Base-by-base conservation (phyloP, 2,329 filamentous ascomycete genomes). In the Penicillium sp. region DNA sequence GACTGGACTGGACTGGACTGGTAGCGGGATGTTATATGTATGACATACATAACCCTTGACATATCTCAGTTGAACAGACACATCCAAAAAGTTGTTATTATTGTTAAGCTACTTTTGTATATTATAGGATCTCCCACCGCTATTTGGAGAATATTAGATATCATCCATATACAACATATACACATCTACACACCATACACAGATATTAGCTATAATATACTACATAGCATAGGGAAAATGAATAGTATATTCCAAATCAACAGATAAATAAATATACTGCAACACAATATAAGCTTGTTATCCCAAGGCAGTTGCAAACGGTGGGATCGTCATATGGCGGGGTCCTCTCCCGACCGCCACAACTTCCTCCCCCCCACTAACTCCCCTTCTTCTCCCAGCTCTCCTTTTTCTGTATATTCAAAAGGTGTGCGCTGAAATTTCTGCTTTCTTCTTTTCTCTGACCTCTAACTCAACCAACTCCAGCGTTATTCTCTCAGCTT, bases 321-420 rank as follows among this genome's bases (percentile, higher is more conserved):
- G 56, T 58, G n/a, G 51, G 55, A 57, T 57, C 55, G 55, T 57
- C 55, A 57, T 57, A 47, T 57, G 55, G 55, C 50, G 55, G 55
- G 55, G 55, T 57, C 55, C 43, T 57, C 50, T 54, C 55, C 55
- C 55, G 55, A 57, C 55, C 55, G 55, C 55, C 55, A 57, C 54
- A 38, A 57, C 50, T 25, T 25, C 21, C 21, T 37, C 19, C 42
- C 55, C 48, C 54, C 55, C 55, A 54, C 55, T 37, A 56, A 23
- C 46, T 42, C 37, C 56, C 48, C 41, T 46, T 52, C 35, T 52
- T 45, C 42, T 43, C 40, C 42, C 45, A 54, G 55, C 50, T 54
- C 55, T 56, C 54, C 47, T 40, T 56, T 55, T 50, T 50, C 50
- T 54, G 55, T 57, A 57, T 42, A 57, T 57, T 57, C 55, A 53